These are phyloP conservation scores for Metschnikowia similis DNA, from an alignment of 805 yeast genomes.

Conservation along the genomic window DNA sequence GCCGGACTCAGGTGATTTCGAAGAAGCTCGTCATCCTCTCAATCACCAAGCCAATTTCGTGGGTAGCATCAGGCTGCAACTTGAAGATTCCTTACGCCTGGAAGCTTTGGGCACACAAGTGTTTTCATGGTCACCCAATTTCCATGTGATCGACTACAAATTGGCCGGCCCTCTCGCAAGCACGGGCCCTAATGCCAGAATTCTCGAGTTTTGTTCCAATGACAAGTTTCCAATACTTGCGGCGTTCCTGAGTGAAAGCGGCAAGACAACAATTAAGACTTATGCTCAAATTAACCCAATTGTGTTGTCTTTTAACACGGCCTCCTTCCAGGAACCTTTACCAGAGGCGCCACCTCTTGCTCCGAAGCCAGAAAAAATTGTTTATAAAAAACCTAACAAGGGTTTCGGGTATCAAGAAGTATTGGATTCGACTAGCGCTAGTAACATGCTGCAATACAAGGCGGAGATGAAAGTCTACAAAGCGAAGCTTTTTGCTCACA, in stretches of 20 bases:
- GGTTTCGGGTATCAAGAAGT: slow-evolving; percentile 15
- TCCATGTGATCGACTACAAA: neutral
- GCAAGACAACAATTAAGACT: slow-evolving; percentile 3
- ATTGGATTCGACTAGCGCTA: slow-evolving; percentile 3
- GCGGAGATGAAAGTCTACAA: slow-evolving; percentile 3
- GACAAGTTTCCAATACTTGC: slow-evolving; percentile 7
- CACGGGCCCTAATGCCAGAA: slow-evolving; percentile 4
- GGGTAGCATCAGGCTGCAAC: slow-evolving; percentile 2
- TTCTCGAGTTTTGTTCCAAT: slow-evolving; percentile 2
- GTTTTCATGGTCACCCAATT: neutral
- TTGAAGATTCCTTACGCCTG: slow-evolving; percentile 1
- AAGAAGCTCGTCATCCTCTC: slow-evolving; percentile 5
- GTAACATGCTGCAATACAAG: neutral
- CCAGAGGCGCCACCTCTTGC: slow-evolving; percentile 6
- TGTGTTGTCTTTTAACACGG: slow-evolving; percentile 4
- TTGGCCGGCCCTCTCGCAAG: slow-evolving; percentile 10
- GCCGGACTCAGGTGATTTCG: slow-evolving; percentile 11
- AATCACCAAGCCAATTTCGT: slow-evolving; percentile 5
- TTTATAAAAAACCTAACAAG: slow-evolving; percentile 8
- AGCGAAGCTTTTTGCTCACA: neutral
- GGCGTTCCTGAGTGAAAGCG: neutral
- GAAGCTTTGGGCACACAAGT: slow-evolving; percentile 2
- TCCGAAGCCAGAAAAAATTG: neutral
- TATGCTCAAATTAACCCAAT: slow-evolving; percentile 14
- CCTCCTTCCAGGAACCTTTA: neutral